Evolutionary conservation across 2,329 filamentous ascomycete genomes (phyloP).

Genomic region (Herpomyces periplanetae): DNA sequence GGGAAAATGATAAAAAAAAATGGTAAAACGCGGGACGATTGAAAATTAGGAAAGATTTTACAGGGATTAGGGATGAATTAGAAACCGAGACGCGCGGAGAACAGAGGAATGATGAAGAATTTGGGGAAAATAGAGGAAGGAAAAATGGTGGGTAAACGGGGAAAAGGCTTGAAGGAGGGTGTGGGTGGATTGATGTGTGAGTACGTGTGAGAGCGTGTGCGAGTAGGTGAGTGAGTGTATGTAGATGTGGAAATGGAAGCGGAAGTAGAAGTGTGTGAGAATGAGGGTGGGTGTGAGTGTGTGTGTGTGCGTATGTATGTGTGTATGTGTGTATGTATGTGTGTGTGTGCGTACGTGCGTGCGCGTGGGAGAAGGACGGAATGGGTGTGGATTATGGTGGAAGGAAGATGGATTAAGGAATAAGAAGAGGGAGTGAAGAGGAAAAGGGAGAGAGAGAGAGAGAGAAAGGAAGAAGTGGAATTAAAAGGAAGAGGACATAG

Average conservation of each 20-base stretch:
- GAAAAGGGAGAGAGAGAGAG: slow-evolving; percentile 1
- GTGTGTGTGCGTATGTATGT: too few relatives aligned
- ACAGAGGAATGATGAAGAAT: slow-evolving; percentile 2
- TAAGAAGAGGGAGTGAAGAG: slow-evolving; percentile 1
- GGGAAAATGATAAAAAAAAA: slow-evolving; percentile 4
- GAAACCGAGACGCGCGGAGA: slow-evolving; percentile 1
- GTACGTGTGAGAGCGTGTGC: too few relatives aligned
- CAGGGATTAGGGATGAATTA: background rate
- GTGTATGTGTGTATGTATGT: too few relatives aligned
- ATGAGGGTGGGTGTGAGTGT: too few relatives aligned
- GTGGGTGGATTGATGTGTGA: too few relatives aligned
- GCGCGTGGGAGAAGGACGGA: too few relatives aligned
- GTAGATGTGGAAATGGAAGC: too few relatives aligned
- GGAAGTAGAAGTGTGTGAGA: too few relatives aligned
- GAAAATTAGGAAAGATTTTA: slow-evolving; percentile 1
- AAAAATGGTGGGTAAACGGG: slow-evolving; percentile 1
- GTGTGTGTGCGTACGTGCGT: too few relatives aligned
- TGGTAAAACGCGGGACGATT: slow-evolving; percentile 1
- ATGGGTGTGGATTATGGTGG: background rate
- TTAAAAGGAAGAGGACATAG: too few relatives aligned
- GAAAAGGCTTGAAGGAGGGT: too few relatives aligned
- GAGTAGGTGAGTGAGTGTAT: too few relatives aligned
- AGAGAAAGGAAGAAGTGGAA: slow-evolving; percentile 2
- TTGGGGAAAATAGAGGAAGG: slow-evolving; percentile 1
- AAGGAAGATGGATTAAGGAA: slow-evolving; percentile 1